A percentile compares a stretch with the other conserved stretches of the same genome.
Conservation (phyloP, 176 grass and related monocot genomes). For the Carex scoparia region DNA sequence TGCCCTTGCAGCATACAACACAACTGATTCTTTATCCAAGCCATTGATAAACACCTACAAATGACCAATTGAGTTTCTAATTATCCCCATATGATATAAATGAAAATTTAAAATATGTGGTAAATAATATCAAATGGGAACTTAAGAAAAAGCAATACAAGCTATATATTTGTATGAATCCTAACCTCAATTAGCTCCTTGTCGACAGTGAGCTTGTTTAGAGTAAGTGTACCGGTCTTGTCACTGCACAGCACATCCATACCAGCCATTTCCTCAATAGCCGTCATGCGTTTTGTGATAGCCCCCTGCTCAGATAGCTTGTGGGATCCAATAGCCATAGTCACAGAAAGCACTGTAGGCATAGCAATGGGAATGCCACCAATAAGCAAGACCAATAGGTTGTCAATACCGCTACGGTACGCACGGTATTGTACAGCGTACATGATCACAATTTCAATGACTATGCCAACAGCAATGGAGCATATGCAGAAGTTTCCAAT, state of each 20-base stretch:
- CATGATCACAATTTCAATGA: constrained; percentile 80
- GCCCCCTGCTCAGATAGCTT: constrained; percentile 76
- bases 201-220: constrained; percentile 98
- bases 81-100: background rate
- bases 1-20: constrained; percentile 65
- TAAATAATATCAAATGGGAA: background rate
- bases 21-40: constrained; percentile 67
- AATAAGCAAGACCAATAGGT: constrained; percentile 91
- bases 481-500: constrained; percentile 98
- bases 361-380: constrained; percentile 95
- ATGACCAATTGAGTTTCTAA: background rate
- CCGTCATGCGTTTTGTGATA: constrained; percentile 98
- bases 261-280: constrained; percentile 98
- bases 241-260: constrained; percentile 99
- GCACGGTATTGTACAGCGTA: constrained; percentile 69
- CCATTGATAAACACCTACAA: constrained; percentile 51
- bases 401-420: constrained; percentile 85
- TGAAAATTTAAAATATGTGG: background rate
- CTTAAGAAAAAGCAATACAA: background rate
- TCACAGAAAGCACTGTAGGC: constrained; percentile 93
- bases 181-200: constrained; percentile 63
- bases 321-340: constrained; percentile 98
- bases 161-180: background rate
- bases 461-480: constrained; percentile 73
- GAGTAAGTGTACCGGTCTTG: constrained; percentile 88